Evolutionary conservation across 768 basidiomycete genomes (phyloP).

Genomic region (Crucibulum laeve): DNA sequence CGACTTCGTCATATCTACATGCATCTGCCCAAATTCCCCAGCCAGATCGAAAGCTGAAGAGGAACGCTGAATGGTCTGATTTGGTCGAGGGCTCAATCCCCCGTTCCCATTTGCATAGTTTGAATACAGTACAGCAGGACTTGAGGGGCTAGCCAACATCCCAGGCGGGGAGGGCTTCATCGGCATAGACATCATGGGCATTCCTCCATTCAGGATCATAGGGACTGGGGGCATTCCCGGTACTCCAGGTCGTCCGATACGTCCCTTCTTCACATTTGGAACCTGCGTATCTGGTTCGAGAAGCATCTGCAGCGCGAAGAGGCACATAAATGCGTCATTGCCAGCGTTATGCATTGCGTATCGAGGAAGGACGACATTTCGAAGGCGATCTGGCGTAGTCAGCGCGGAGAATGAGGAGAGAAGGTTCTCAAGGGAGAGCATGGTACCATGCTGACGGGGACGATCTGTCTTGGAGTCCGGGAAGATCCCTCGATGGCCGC

Average conservation of each 20-base stretch:
- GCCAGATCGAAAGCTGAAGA: conserved; percentile 29
- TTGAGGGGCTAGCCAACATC: conserved; percentile 9
- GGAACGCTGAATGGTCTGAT: conserved; percentile 10
- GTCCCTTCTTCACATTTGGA: conserved; percentile 28
- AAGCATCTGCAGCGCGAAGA: conserved; percentile 67
- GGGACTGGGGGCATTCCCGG: neutral
- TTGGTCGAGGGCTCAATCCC: neutral
- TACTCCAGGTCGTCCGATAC: conserved; percentile 5
- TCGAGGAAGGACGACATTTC: conserved; percentile 4
- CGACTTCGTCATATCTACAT: conserved; percentile 7
- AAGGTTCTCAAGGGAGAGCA: conserved; percentile 59
- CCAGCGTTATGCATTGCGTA: conserved; percentile 69
- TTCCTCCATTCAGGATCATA: conserved; percentile 5
- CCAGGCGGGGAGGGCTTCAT: conserved; percentile 7
- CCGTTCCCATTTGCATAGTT: neutral
- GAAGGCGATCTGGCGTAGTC: conserved; percentile 1
- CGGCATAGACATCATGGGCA: conserved; percentile 12
- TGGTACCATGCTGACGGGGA: conserved; percentile 44
- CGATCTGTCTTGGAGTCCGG: conserved; percentile 53
- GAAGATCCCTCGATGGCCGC: conserved; percentile 58
- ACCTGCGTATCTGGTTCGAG: conserved; percentile 47
- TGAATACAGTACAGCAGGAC: conserved; percentile 8
- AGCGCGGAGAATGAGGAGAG: conserved; percentile 48
- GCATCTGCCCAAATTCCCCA: conserved; percentile 37
- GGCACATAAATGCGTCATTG: conserved; percentile 70